phyloP scores from a whole-genome alignment of 306 rosid species.

The Trichosanthes truncata region DNA sequence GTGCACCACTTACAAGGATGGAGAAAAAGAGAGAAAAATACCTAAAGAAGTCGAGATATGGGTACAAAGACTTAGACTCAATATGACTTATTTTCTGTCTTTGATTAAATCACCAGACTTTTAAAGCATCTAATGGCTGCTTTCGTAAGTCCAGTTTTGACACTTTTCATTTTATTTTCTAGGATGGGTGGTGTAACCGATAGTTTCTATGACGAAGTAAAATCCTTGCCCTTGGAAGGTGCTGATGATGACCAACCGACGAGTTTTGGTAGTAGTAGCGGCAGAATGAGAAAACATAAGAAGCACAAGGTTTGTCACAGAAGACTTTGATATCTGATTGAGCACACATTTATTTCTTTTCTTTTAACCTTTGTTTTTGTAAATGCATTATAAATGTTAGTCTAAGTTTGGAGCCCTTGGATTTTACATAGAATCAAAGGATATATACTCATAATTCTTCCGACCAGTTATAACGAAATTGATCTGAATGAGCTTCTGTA shows the following conservation, averaged over 20 bases:
- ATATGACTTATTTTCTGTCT: background rate
- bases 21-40: slow-evolving; percentile 70
- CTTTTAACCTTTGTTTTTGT: background rate
- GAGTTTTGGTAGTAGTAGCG: slow-evolving; percentile 25
- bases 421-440: background rate
- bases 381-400: background rate
- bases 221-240: slow-evolving; percentile 52
- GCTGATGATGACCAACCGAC: slow-evolving; percentile 25
- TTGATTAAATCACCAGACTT: background rate
- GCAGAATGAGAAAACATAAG: slow-evolving; percentile 36
- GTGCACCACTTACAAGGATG: slow-evolving; percentile 59
- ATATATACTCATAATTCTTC: background rate
- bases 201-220: slow-evolving; percentile 69
- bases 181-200: slow-evolving; percentile 81
- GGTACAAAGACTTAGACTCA: slow-evolving; percentile 29
- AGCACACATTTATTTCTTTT: background rate
- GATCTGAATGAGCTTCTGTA: background rate
- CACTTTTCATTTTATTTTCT: slow-evolving; percentile 17
- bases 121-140: background rate
- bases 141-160: background rate
- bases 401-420: background rate
- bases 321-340: background rate
- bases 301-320: slow-evolving; percentile 54
- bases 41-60: slow-evolving; percentile 68
- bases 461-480: background rate